Evolutionary conservation across 2,329 filamentous ascomycete species (phyloP).

Genomic region (Botrytis deweyae): DNA sequence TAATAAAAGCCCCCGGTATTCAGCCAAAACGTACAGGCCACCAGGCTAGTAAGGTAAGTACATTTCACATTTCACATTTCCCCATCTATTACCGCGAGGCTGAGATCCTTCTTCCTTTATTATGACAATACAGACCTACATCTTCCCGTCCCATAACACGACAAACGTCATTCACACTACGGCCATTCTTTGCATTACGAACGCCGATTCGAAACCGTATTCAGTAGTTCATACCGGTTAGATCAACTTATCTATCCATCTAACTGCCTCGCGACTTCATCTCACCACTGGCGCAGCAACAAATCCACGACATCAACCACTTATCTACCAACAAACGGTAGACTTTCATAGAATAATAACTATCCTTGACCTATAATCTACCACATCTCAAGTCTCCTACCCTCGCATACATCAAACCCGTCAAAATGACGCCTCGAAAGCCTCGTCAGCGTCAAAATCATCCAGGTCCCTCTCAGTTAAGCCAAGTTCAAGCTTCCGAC

Average conservation of each 20-base stretch:
- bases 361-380: background rate
- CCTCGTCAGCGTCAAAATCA: conserved; percentile 39
- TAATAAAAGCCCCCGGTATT: too few species aligned
- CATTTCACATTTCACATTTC: background rate
- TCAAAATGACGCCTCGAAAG: conserved; percentile 43
- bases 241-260: background rate
- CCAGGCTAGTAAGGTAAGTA: too few species aligned
- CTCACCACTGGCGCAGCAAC: background rate
- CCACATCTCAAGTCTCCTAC: background rate
- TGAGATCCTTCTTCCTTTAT: background rate
- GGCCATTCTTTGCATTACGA: background rate
- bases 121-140: background rate
- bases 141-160: background rate
- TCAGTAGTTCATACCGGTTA: background rate
- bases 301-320: background rate
- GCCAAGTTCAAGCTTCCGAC: conserved; percentile 49
- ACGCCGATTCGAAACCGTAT: background rate
- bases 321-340: background rate
- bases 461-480: conserved; percentile 36
- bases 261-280: background rate
- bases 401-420: background rate
- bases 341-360: background rate
- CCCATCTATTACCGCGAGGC: background rate
- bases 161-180: background rate
- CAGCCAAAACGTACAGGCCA: too few species aligned